Base-by-base conservation (phyloP, 2,329 filamentous ascomycete species). In the Diatrype stigma region DNA sequence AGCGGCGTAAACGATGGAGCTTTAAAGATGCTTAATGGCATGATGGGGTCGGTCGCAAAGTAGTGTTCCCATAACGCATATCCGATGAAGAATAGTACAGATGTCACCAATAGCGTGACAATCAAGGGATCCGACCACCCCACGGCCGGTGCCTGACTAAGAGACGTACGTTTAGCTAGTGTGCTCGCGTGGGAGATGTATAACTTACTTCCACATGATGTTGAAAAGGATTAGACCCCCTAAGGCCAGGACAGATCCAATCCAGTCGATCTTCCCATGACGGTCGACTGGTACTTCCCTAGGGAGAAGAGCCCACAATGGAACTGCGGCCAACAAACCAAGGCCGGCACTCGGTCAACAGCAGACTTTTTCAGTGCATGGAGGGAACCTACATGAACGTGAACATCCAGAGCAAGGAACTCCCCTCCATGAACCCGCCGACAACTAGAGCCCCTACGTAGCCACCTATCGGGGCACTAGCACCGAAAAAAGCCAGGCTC, bases 121-220 rank as follows among this genome's bases (percentile, higher is more conserved):
- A 70, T 66, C 56, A 75, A 76, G 0, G 74, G 68, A 0, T 63
- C 66, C 0, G 62, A 55, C 76, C 75, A 79, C 3, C 75, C 74
- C 0, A 67, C 72, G 1, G 69, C 67, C 0, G 75, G 74, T 3
- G 75, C 75, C 68, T 75, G 69, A 47, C 51, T 54, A 14, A 8
- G 47, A 16, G 26, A 3, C n/a, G 8, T 3, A 5, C 23, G 4
- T 11, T n/a, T 19, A 19, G 14, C 17, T 12, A 22, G n/a, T 12
- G 46, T 10, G 14, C n/a, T 42, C 12, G 4, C 23, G 7, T 28
- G 38, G 21, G n/a, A 12, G 19, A 21, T 23, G n/a, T 21, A 28
- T 38, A 12, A 63, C 68, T 64, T 56, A 77, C 75, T 78, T 79
- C 71, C 75, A 79, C 1, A 70, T 70, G n/a, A 80, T 68, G 49